Base-by-base conservation (phyloP, 192 early-diverging fungal genomes). In the Coemansia sp. region DNA sequence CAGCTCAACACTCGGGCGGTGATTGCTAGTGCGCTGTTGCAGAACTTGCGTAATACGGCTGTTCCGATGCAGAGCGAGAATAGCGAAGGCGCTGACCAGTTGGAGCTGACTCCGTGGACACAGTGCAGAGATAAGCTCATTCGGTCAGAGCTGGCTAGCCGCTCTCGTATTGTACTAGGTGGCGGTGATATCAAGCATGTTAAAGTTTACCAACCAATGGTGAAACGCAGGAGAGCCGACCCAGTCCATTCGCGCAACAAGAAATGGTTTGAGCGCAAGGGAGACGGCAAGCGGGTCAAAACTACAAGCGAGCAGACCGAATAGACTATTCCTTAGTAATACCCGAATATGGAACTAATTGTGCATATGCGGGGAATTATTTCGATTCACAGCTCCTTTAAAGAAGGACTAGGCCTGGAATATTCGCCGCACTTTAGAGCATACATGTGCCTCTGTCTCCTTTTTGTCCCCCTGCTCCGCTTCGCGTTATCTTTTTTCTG, bases 211-310 rank as follows among this genome's bases (percentile, higher is more conserved):
- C 73, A 68, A 65, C 75, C 78, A 15, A 66, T 85, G 52, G 47
- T 53, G n/a, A 38, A 77, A 63, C 74, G 83, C 53, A 72, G 61
- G 52, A 64, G 79, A 15, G 79, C 79, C 18, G 72, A 69, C n/a
- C 75, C 74, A 8, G 83, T 81, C 12, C 72, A 78, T 12, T 58
- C 53, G 68, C 74, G 83, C 36, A 85, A 85, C 68, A 69, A 68
- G 52, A 63, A 66, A 34, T 85, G 83, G 83, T 50, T 78, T 20
- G 75, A 73, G 68, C 78, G 83, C 50, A 85, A 78, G 67, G 78
- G 71, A 40, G 50, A 41, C 11, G 29, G 50, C 31, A 72, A 74
- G 53, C 70, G 74, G 29, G 49, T 55, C 16, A 71, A 65, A 40
- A 50, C 60, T 9, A 8, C 39, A 4, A 33, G 12, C 50, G 64